Evolutionary conservation across 2,329 filamentous ascomycete genomes (phyloP).

Genomic region (Fusarium austroafricanum): DNA sequence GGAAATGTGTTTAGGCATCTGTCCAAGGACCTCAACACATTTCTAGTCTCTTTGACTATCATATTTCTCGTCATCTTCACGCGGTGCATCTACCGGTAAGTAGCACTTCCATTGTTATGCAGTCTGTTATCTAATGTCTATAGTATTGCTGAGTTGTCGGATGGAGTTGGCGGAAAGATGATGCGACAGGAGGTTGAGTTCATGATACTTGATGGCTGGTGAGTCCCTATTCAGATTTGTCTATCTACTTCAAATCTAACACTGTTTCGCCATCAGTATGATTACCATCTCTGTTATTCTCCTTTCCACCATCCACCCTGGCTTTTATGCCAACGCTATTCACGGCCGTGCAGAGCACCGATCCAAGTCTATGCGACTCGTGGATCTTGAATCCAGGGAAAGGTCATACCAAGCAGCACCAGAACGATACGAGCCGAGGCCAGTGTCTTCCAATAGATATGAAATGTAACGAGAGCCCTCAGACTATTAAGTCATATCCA

Average conservation of each 20-base stretch:
- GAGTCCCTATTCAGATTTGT: not conserved
- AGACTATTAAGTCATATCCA: not conserved
- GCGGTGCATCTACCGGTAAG: conserved; percentile 1
- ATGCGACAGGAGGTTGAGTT: conserved; percentile 6
- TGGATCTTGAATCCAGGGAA: not conserved
- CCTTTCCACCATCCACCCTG: not conserved
- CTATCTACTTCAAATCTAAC: rapidly evolving
- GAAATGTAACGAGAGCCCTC: not conserved
- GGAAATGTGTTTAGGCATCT: not conserved
- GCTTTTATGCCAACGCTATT: not conserved
- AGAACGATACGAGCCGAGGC: not conserved
- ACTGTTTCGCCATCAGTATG: not conserved
- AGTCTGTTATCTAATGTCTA: rapidly evolving
- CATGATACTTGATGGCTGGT: conserved; percentile 1
- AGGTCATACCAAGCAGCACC: not conserved
- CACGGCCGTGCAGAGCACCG: not conserved
- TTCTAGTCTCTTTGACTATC: not conserved
- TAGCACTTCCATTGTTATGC: rapidly evolving
- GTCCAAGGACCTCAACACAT: not conserved
- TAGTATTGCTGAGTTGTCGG: not conserved
- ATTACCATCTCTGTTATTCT: not conserved
- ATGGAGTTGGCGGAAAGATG: not conserved
- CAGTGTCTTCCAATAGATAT: not conserved
- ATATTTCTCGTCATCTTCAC: not conserved
- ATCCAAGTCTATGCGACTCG: not conserved